These are phyloP conservation scores for Sarcodon aspratus DNA, from an alignment of 768 basidiomycete genomes.

Conservation along the genomic window DNA sequence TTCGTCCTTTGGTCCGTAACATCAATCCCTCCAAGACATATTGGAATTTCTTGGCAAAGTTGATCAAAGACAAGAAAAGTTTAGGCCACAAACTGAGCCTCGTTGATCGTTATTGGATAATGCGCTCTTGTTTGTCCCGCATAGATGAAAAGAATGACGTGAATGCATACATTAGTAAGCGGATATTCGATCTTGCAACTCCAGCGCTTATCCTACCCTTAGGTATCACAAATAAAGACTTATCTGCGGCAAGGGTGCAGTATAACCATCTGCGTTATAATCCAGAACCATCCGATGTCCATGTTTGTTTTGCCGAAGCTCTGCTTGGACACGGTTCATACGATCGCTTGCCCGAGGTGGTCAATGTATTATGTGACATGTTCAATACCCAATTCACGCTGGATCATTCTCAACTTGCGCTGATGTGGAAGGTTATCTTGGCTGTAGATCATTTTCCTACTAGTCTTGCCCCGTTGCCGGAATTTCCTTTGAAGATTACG, in stretches of 20 bases:
- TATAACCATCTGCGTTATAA: not conserved
- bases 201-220: not conserved
- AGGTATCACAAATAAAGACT: not conserved
- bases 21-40: conserved; percentile 16
- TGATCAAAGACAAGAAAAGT: conserved; percentile 32
- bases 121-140: conserved; percentile 32
- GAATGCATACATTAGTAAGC: not conserved
- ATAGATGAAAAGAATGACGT: not conserved
- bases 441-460: no score
- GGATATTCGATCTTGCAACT: not conserved
- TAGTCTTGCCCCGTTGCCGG: no score
- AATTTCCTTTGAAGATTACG: no score
- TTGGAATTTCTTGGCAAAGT: conserved; percentile 38
- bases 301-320: not conserved
- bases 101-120: conserved; percentile 54
- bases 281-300: not conserved
- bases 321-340: no score
- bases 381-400: no score
- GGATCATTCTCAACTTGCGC: no score
- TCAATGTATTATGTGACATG: no score
- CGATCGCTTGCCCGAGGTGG: no score
- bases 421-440: no score
- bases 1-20: conserved; percentile 17
- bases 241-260: not conserved
- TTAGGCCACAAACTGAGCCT: conserved; percentile 18